Evolutionary conservation across 2,329 filamentous ascomycete species (phyloP).

Genomic region (Ophiostoma novo-ulmi): DNA sequence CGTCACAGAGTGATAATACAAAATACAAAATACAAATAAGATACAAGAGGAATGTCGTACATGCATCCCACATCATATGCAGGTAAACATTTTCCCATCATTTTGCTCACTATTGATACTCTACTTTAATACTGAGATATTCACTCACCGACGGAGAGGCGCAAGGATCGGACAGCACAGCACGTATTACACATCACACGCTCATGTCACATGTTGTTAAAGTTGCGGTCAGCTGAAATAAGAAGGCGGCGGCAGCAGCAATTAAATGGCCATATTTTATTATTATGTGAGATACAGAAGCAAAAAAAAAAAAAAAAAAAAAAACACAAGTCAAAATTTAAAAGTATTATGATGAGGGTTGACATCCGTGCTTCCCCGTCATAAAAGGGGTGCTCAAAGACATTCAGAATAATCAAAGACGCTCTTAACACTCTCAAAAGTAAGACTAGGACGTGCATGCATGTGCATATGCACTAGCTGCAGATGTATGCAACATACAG

Average conservation of each 20-base stretch:
- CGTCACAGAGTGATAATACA: neutral
- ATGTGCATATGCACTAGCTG: neutral
- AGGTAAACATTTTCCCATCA: too few relatives aligned
- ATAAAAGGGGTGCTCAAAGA: neutral
- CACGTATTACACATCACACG: neutral
- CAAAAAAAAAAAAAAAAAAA: neutral
- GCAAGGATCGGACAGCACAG: neutral
- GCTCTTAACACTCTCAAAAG: neutral
- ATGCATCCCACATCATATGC: too few relatives aligned
- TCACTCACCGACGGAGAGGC: neutral
- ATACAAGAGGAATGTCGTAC: neutral
- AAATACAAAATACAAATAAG: neutral
- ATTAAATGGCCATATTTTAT: neutral
- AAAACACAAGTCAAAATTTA: too few relatives aligned
- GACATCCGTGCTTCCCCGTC: neutral
- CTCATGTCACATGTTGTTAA: neutral
- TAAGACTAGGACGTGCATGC: neutral
- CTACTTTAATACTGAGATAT: neutral
- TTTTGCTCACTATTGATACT: too few relatives aligned
- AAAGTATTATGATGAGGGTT: neutral
- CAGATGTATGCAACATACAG: neutral
- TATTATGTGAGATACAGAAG: neutral
- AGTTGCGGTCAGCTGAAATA: conserved; percentile 2
- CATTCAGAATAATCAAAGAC: neutral
- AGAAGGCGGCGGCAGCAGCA: neutral